These are phyloP conservation scores for Porcisia hertigi DNA, from an alignment of 208 protist genomes.

Conservation along the genomic window DNA sequence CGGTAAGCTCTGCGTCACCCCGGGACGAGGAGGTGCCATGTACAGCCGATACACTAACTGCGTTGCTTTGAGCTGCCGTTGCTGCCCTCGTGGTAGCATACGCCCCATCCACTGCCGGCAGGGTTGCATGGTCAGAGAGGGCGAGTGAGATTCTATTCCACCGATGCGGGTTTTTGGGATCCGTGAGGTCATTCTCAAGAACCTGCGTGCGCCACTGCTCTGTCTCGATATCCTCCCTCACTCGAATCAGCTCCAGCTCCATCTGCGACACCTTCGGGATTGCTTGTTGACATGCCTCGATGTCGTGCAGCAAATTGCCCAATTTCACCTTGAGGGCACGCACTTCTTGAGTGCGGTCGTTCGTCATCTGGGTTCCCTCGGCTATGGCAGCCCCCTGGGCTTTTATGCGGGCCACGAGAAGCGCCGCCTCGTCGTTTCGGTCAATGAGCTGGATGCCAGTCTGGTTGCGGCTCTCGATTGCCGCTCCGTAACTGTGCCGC, in stretches of 20 bases:
- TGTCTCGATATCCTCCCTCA: slow-evolving; percentile 85
- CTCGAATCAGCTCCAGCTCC: slow-evolving; percentile 70
- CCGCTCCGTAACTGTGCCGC: slow-evolving; percentile 81
- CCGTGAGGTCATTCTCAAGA: slow-evolving; percentile 83
- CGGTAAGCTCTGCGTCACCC: slow-evolving; percentile 6
- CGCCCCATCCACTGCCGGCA: slow-evolving; percentile 4
- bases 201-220: slow-evolving; percentile 82
- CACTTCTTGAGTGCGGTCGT: slow-evolving; percentile 77
- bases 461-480: slow-evolving; percentile 92
- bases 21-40: background rate
- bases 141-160: slow-evolving; percentile 57
- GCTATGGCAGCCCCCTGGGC: slow-evolving; percentile 91
- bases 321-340: slow-evolving; percentile 70
- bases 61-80: background rate
- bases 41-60: background rate
- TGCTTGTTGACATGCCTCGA: slow-evolving; percentile 70
- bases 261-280: slow-evolving; percentile 88
- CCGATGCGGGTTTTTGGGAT: slow-evolving; percentile 82
- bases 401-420: slow-evolving; percentile 94
- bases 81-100: background rate
- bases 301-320: slow-evolving; percentile 77
- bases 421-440: slow-evolving; percentile 95
- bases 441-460: slow-evolving; percentile 97
- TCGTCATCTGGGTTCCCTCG: slow-evolving; percentile 85
- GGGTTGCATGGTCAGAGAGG: background rate